A percentile compares a stretch with the other conserved stretches of the same genome.
These are phyloP conservation scores for Talaromyces sp. DNA, from an alignment of 2,329 filamentous ascomycete species.

Conservation along the genomic window DNA sequence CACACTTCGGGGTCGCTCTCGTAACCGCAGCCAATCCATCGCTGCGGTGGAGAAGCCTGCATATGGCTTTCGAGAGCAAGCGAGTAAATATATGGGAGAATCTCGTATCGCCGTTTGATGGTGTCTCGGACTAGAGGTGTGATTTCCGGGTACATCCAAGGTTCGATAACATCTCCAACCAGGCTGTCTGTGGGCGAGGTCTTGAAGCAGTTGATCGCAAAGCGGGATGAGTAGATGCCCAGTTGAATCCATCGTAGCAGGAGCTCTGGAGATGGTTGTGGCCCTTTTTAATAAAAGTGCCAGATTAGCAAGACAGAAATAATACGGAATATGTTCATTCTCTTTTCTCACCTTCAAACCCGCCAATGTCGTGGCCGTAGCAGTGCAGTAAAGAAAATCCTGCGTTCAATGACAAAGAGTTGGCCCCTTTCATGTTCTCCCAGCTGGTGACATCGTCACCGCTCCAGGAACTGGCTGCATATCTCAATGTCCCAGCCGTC, in stretches of 20 bases:
- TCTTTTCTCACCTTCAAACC: constrained; percentile 57
- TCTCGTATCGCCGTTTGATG: constrained; percentile 65
- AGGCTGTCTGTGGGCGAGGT: constrained; percentile 60
- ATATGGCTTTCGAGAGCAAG: constrained; percentile 58
- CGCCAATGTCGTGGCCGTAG: constrained; percentile 70
- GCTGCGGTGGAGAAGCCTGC: constrained; percentile 58
- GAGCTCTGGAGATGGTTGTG: constrained; percentile 64
- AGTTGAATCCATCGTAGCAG: constrained; percentile 69
- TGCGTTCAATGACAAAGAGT: constrained; percentile 62
- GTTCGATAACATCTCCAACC: constrained; percentile 68
- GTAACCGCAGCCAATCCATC: constrained; percentile 71
- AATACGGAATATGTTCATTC: too few relatives aligned
- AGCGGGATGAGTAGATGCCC: constrained; percentile 63
- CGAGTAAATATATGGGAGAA: constrained; percentile 68
- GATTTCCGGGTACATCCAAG: constrained; percentile 69
- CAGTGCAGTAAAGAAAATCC: constrained; percentile 64
- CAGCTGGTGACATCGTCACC: constrained; percentile 71
- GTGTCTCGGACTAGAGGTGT: constrained; percentile 57
- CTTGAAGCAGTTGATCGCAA: constrained; percentile 76
- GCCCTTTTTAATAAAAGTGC: constrained; percentile 25
- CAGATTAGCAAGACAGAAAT: neutral
- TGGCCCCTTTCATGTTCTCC: constrained; percentile 67
- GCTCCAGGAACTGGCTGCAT: constrained; percentile 67
- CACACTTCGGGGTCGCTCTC: constrained; percentile 63
- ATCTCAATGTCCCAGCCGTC: constrained; percentile 64